Percentiles rank a stretch among this genome's conserved stretches.
Evolutionary conservation across 179 eudicot species (phyloP).

Genomic region (Silene vulgaris): DNA sequence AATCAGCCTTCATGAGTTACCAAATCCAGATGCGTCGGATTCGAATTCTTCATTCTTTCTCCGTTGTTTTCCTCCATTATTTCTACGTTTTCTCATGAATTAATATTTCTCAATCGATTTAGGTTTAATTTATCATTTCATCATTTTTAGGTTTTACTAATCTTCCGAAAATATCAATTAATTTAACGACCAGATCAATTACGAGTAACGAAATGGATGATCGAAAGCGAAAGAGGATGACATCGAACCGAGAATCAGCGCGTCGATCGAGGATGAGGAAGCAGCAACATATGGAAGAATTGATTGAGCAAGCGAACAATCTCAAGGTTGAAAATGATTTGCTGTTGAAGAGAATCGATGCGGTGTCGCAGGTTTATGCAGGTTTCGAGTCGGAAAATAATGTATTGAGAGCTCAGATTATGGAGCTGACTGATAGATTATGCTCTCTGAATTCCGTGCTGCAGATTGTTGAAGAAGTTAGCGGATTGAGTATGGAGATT

Average conservation of each 20-base stretch:
- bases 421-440: slow-evolving; percentile 62
- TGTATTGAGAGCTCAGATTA: slow-evolving; percentile 58
- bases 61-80: slow-evolving; percentile 84
- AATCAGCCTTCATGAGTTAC: slow-evolving; percentile 43
- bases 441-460: slow-evolving; percentile 50
- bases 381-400: slow-evolving; percentile 53
- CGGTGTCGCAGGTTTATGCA: slow-evolving; percentile 29
- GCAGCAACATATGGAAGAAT: slow-evolving; percentile 60
- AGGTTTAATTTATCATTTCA: too few relatives aligned
- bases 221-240: slow-evolving; percentile 69
- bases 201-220: slow-evolving; percentile 37
- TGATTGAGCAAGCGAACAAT: slow-evolving; percentile 39
- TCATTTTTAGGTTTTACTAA: background rate
- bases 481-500: slow-evolving; percentile 58
- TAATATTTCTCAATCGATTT: slow-evolving; percentile 9
- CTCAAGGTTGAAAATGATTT: slow-evolving; percentile 41
- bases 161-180: background rate
- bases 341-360: slow-evolving; percentile 37
- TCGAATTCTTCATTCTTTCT: slow-evolving; percentile 71
- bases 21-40: slow-evolving; percentile 54
- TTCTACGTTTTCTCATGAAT: slow-evolving; percentile 70
- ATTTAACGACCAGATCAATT: background rate
- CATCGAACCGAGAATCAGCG: slow-evolving; percentile 80
- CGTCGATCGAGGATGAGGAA: slow-evolving; percentile 75
- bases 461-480: slow-evolving; percentile 57